Percentiles rank a stretch among this genome's conserved stretches.
Evolutionary conservation across 75 land plant genomes (phyloP).

Genomic region (Pinus tabuliformis): DNA sequence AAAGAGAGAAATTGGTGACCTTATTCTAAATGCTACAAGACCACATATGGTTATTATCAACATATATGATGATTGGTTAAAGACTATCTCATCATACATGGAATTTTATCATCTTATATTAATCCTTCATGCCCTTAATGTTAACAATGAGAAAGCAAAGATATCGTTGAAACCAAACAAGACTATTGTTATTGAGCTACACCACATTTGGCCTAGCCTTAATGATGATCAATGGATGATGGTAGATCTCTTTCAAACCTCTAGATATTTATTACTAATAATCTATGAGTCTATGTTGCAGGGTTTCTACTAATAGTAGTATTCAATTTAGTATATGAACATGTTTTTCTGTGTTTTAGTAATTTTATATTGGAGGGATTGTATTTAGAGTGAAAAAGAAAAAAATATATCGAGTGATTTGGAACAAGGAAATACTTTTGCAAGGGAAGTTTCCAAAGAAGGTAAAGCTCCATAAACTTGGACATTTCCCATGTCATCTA

Average conservation of each 20-base stretch:
- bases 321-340: neutral
- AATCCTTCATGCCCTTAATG: constrained; percentile 91
- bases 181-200: too few species aligned
- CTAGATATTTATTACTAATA: neutral
- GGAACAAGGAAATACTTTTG: too few species aligned
- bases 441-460: too few species aligned
- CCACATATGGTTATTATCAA: constrained; percentile 99
- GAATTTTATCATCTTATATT: constrained; percentile 90
- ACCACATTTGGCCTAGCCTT: too few species aligned
- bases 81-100: constrained; percentile 97
- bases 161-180: constrained; percentile 13
- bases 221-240: constrained; percentile 98
- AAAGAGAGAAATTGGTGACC: constrained; percentile 98
- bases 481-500: too few species aligned
- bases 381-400: neutral
- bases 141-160: constrained; percentile 99
- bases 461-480: too few species aligned
- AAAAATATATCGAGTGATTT: neutral
- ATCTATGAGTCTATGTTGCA: neutral
- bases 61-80: constrained; percentile 99
- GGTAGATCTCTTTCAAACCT: constrained; percentile 24
- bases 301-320: neutral
- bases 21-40: constrained; percentile 94
- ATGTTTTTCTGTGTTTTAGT: neutral
- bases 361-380: neutral